Evolutionary conservation across 805 yeast genomes (phyloP).

Genomic region (Zygosaccharomyces gambellarensis): DNA sequence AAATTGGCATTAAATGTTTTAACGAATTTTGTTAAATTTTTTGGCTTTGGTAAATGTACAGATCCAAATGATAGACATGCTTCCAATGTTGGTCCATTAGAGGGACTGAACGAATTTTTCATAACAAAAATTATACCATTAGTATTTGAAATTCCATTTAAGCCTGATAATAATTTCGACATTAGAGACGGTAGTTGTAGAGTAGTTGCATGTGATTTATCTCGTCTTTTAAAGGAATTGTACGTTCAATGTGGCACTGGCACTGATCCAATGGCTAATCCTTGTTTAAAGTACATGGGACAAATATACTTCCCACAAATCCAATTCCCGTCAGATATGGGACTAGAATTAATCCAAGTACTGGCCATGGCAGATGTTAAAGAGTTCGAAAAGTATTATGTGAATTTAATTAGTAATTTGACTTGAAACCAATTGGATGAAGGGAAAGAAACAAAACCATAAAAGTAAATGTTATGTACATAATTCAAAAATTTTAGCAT

Average conservation of each 20-base stretch:
- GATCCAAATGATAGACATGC: constrained; percentile 56
- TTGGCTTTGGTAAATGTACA: constrained; percentile 65
- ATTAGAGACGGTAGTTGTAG: constrained; percentile 76
- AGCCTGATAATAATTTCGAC: constrained; percentile 53
- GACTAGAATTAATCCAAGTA: constrained; percentile 56
- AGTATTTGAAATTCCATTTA: constrained; percentile 76
- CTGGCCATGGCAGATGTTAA: constrained; percentile 54
- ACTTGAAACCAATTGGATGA: constrained; percentile 12
- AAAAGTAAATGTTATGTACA: too few species aligned
- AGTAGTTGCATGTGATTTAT: constrained; percentile 67
- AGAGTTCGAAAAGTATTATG: constrained; percentile 67
- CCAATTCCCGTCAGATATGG: constrained; percentile 55
- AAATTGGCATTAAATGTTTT: constrained; percentile 68
- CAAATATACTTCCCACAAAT: constrained; percentile 45
- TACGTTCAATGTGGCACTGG: constrained; percentile 36
- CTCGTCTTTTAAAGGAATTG: constrained; percentile 61
- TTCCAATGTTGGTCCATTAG: constrained; percentile 44
- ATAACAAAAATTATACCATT: constrained; percentile 63
- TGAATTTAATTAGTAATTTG: constrained; percentile 36
- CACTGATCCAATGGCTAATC: constrained; percentile 22
- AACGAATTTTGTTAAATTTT: constrained; percentile 52
- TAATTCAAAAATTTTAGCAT: too few species aligned
- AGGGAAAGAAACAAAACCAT: too few species aligned
- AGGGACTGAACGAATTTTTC: constrained; percentile 66
- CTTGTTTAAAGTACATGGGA: constrained; percentile 45